Conservation (phyloP, 2,329 filamentous ascomycete species). For the Pseudogymnoascus sp. region DNA sequence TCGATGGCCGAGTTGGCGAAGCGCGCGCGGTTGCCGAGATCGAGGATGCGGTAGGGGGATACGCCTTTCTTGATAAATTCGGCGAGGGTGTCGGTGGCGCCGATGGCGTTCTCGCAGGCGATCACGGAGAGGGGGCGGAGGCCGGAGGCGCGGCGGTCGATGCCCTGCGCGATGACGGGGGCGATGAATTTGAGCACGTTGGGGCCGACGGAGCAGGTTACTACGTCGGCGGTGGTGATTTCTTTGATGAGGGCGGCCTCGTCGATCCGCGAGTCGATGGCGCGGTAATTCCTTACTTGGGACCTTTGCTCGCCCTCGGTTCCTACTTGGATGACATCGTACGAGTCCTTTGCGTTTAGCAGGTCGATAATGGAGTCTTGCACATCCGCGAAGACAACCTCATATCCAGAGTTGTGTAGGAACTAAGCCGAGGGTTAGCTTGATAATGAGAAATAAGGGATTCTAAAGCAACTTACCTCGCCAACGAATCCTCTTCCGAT, state of each 20-base stretch:
- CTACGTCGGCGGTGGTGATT: constrained; percentile 79
- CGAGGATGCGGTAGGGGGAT: constrained; percentile 56
- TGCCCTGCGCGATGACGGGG: constrained; percentile 88
- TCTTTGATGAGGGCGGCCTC: constrained; percentile 75
- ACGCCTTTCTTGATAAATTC: constrained; percentile 76
- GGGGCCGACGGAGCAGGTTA: constrained; percentile 95
- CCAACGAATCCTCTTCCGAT: constrained; percentile 52
- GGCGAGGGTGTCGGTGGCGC: constrained; percentile 82
- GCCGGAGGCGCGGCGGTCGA: constrained; percentile 64
- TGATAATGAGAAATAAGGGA: background rate
- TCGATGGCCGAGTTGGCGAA: constrained; percentile 99
- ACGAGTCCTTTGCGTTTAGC: constrained; percentile 68
- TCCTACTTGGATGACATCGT: constrained; percentile 90
- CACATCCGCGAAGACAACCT: constrained; percentile 95
- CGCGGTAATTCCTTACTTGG: constrained; percentile 89
- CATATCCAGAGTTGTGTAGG: constrained; percentile 88
- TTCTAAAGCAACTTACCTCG: constrained; percentile 21
- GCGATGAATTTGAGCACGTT: constrained; percentile 96
- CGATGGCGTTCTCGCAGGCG: constrained; percentile 96
- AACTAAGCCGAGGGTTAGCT: constrained; percentile 40
- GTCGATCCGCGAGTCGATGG: constrained; percentile 88
- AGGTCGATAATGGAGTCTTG: constrained; percentile 74
- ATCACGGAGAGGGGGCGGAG: constrained; percentile 76
- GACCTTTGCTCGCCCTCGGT: constrained; percentile 73
- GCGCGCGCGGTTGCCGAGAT: constrained; percentile 67